phyloP scores from a whole-genome alignment of 192 early-diverging fungal genomes.

The Linnemannia schmuckeri region DNA sequence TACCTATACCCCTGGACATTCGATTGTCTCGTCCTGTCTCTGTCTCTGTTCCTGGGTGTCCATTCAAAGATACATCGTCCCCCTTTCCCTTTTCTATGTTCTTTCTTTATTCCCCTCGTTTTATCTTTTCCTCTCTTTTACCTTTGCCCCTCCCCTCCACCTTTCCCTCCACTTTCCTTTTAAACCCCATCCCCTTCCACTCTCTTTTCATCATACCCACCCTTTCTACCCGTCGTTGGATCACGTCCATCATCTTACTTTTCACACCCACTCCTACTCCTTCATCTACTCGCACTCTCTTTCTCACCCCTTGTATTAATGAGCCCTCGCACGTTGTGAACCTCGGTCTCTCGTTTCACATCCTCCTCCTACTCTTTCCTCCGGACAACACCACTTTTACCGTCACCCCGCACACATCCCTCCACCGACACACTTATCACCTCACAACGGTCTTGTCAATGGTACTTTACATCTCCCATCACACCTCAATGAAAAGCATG shows the following conservation, averaged over 20 bases:
- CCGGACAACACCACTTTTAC: background rate
- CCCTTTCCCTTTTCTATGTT: background rate
- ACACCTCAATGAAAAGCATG: background rate
- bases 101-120: background rate
- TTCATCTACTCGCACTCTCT: background rate
- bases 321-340: slow-evolving; percentile 11
- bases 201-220: background rate
- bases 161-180: background rate
- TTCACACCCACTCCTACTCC: background rate
- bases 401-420: background rate
- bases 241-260: too few species aligned
- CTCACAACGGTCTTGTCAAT: background rate
- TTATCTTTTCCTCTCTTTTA: background rate
- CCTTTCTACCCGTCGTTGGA: background rate
- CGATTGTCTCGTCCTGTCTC: background rate
- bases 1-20: background rate
- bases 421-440: background rate
- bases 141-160: background rate
- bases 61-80: background rate
- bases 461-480: background rate
- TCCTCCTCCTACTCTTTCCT: background rate
- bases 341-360: slow-evolving; percentile 5
- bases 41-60: background rate
- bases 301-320: background rate
- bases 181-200: background rate